Conservation (phyloP, 768 basidiomycete genomes). For the Serendipita indica region DNA sequence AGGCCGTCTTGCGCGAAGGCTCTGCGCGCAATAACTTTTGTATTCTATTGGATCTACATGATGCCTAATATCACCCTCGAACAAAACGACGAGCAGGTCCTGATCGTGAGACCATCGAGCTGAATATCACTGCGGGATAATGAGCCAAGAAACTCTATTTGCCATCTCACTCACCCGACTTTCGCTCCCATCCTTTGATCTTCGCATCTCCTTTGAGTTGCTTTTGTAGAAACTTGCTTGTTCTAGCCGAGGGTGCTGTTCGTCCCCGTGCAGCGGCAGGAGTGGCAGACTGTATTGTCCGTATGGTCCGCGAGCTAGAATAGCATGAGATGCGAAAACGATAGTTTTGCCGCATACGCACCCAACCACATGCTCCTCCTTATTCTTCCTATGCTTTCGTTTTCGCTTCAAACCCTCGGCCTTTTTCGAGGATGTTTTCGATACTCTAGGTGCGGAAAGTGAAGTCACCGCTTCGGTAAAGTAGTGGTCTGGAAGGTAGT, state of each 20-base stretch:
- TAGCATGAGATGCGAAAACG: background rate
- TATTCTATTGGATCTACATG: conserved; percentile 28
- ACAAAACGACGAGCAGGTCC: conserved; percentile 2
- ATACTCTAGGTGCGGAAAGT: background rate
- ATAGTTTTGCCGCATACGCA: background rate
- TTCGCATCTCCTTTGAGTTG: background rate
- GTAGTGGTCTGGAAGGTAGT: conserved; percentile 6
- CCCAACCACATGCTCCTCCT: background rate
- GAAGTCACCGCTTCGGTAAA: background rate
- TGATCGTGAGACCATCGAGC: background rate
- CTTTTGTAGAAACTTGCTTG: background rate
- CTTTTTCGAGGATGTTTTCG: background rate
- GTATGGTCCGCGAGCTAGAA: conserved; percentile 2
- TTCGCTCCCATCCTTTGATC: conserved; percentile 2
- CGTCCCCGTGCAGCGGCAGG: background rate
- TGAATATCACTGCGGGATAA: background rate
- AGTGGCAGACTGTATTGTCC: background rate
- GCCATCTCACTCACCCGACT: background rate
- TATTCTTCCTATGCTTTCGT: background rate
- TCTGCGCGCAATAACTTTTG: conserved; percentile 63
- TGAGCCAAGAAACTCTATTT: background rate
- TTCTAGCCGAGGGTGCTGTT: background rate
- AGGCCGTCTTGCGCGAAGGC: conserved; percentile 45
- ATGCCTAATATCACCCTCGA: background rate
- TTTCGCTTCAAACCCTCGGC: background rate